Conservation (phyloP, 352 stramenopile species). For the Pythium aquatile region DNA sequence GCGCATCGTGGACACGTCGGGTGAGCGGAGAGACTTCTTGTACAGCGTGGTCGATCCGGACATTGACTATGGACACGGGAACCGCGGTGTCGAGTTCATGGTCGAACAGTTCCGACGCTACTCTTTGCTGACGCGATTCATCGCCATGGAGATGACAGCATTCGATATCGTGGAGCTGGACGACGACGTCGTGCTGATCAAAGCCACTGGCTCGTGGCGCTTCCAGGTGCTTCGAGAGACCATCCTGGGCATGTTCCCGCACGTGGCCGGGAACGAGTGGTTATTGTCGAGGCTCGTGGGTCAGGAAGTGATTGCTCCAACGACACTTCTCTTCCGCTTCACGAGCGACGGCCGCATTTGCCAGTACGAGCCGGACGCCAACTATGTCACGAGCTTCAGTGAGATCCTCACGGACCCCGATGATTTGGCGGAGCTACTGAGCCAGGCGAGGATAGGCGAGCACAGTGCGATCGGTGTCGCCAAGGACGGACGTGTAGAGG, state of each 20-base stretch:
- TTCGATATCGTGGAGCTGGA: conserved; percentile 37
- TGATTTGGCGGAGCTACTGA: conserved; percentile 35
- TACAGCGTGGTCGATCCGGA: conserved; percentile 36
- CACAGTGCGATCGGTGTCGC: conserved; percentile 33
- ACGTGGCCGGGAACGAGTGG: conserved; percentile 39
- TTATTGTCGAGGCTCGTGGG: conserved; percentile 42
- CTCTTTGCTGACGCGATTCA: conserved; percentile 42
- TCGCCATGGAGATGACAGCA: conserved; percentile 29
- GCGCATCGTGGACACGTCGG: conserved; percentile 15
- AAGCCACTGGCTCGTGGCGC: conserved; percentile 27
- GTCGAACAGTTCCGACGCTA: conserved; percentile 45
- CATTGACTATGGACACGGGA: conserved; percentile 35
- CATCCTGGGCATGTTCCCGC: conserved; percentile 44
- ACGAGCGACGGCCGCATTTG: conserved; percentile 29
- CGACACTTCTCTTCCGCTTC: conserved; percentile 39
- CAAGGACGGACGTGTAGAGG: conserved; percentile 14
- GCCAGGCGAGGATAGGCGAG: conserved; percentile 34
- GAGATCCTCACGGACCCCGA: conserved; percentile 32
- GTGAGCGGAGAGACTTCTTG: conserved; percentile 40
- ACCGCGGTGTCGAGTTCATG: conserved; percentile 37
- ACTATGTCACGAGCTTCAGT: conserved; percentile 41
- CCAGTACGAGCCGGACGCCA: conserved; percentile 34
- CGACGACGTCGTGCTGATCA: conserved; percentile 35
- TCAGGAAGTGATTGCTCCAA: conserved; percentile 30
- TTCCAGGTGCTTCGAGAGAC: conserved; percentile 51